Conservation (phyloP, 1,139 yeast genomes). For the Pichia sp. region DNA sequence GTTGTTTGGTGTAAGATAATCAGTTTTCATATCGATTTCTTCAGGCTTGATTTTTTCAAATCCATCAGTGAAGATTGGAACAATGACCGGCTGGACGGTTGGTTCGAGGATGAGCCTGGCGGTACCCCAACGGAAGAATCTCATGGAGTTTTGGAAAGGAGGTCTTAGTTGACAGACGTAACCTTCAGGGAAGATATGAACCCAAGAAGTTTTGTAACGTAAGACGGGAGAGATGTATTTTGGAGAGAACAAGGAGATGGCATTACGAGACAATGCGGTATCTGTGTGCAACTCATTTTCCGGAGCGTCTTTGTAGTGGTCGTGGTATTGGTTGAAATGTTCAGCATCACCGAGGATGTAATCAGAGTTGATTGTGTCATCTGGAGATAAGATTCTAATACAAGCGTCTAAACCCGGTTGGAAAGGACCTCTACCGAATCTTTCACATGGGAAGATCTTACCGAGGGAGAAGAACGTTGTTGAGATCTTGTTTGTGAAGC, state of each 20-base stretch:
- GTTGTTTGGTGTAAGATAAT: constrained; percentile 47
- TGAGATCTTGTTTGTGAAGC: constrained; percentile 59
- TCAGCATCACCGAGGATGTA: constrained; percentile 21
- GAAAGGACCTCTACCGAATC: constrained; percentile 93
- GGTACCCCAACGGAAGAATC: constrained; percentile 96
- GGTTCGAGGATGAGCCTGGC: constrained; percentile 81
- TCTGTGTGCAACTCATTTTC: background rate
- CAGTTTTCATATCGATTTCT: constrained; percentile 52
- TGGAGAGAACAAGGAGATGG: constrained; percentile 27
- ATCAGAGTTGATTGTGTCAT: constrained; percentile 62
- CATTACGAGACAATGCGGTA: constrained; percentile 35
- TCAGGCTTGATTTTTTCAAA: constrained; percentile 90
- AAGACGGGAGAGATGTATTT: constrained; percentile 46
- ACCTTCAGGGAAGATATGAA: constrained; percentile 95
- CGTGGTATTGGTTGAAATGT: constrained; percentile 26
- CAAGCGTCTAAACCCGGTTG: constrained; percentile 92
- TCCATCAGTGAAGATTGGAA: constrained; percentile 89
- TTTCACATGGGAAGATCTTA: constrained; percentile 76
- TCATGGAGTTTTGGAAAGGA: constrained; percentile 81
- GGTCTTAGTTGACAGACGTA: constrained; percentile 82
- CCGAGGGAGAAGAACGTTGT: constrained; percentile 81
- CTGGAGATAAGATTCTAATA: constrained; percentile 78
- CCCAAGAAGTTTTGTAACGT: constrained; percentile 75
- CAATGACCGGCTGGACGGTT: constrained; percentile 77
- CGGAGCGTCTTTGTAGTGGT: background rate